phyloP scores from a whole-genome alignment of 73 alveolate genomes.

The Paramecium pentaurelia region DNA sequence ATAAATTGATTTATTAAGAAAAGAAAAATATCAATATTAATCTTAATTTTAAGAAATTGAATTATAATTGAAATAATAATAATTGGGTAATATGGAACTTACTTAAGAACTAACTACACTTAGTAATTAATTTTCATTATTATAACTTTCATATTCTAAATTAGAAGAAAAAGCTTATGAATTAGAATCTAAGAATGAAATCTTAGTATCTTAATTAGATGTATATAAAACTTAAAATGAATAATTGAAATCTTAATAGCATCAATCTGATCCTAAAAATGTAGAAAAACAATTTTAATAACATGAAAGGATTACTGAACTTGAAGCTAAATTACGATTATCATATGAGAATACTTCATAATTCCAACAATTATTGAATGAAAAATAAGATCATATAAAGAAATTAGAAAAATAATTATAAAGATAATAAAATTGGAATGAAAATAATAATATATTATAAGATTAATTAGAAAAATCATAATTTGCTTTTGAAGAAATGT shows the following conservation, averaged over 20 bases:
- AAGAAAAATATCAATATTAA: neutral
- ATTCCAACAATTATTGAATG: neutral
- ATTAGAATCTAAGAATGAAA: neutral
- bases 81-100: neutral
- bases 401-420: neutral
- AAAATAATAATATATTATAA: neutral
- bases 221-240: neutral
- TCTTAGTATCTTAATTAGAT: neutral
- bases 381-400: neutral
- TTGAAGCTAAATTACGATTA: neutral
- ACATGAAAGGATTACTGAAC: neutral
- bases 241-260: neutral
- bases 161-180: neutral
- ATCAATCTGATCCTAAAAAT: neutral
- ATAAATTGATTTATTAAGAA: neutral
- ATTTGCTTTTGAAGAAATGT: neutral
- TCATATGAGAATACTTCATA: neutral
- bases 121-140: neutral
- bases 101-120: neutral
- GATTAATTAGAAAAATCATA: neutral
- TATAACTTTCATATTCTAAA: neutral
- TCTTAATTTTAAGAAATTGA: neutral
- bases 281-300: neutral
- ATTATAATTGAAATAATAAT: neutral
- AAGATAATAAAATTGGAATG: neutral